These are phyloP conservation scores for Phytopythium chamaehyphon DNA, from an alignment of 352 stramenopile species.

Conservation along the genomic window DNA sequence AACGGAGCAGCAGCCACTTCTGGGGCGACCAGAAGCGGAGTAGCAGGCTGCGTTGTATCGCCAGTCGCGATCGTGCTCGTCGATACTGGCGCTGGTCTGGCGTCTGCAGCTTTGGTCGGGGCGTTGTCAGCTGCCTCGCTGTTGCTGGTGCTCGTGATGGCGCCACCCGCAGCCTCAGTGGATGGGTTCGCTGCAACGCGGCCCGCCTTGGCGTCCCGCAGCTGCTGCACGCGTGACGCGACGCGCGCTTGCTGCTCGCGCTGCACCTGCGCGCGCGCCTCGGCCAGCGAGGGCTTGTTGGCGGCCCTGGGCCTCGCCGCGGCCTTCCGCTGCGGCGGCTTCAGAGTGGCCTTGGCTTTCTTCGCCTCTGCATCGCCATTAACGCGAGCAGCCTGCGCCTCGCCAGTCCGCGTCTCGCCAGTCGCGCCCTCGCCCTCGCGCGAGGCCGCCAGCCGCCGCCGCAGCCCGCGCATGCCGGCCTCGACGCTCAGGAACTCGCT, in stretches of 20 bases:
- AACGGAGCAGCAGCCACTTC: neutral
- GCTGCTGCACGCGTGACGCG: constrained; percentile 38
- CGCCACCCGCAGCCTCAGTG: neutral
- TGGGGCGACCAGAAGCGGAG: no score
- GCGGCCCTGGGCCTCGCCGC: neutral
- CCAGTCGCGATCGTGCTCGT: no score
- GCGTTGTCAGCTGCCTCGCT: no score
- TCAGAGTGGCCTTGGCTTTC: no score
- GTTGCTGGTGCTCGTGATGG: no score
- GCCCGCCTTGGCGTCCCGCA: constrained; percentile 15
- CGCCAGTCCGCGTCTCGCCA: neutral
- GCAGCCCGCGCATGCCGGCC: constrained; percentile 67
- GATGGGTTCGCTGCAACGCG: neutral
- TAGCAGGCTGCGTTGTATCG: no score
- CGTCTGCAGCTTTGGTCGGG: no score
- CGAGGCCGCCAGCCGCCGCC: constrained; percentile 38
- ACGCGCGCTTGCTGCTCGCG: constrained; percentile 51
- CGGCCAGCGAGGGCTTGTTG: constrained; percentile 27
- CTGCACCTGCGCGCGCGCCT: constrained; percentile 38
- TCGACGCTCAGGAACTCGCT: constrained; percentile 78
- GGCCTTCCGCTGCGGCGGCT: constrained; percentile 4
- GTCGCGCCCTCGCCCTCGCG: no score
- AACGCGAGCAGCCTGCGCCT: neutral
- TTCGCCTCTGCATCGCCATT: neutral
- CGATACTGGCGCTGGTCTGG: no score